Evolutionary conservation across 2,329 filamentous ascomycete species (phyloP), one percentile per base, ranked within the genome.

Genomic region (Celoporthe dispersa): DNA sequence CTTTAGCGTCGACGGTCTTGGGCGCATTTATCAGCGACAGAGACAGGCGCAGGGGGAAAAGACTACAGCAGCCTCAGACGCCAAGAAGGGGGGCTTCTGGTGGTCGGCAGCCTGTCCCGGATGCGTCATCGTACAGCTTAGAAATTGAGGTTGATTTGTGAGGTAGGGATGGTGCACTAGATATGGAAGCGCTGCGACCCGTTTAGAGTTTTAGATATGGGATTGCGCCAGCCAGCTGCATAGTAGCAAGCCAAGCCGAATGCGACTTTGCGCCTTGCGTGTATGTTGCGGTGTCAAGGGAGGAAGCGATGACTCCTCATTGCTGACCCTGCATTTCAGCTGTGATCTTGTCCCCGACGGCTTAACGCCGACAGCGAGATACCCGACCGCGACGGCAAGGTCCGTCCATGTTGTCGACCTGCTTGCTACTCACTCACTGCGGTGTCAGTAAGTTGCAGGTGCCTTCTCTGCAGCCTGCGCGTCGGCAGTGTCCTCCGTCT

Each of bases 121-220:
- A 67, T 67, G 68, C 44, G 68, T 69, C 68, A 67, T 67, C 59
- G 41, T 67, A 64, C 35, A 41, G 64, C 60, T 69, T 69, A 66
- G 35, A 66, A 69, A 69, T 69, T 44, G 67, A 57, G 31, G 35
- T 44, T 35, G 35, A 63, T 60, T 60, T 60, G 57, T 60, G 57
- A 60, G 57, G 11, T 7, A 37, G 31, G 37, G 31, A 60, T n/a
- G 5, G 28, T 33, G 57, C 57, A 37, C 33, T 60, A 60, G 19
- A n/a, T 57, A 16, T 31, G 28, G 53, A 55, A 28, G 9, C 51
- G 1, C n/a, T 55, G n/a, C 5, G 25, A 31, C 12, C 12, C 14
- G 14, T 31, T 19, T 19, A 60, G 19, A 22, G 3, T n/a, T 37
- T 11, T 7, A 12, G 9, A 11, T 39, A 11, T 8, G 12, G 37